These are phyloP conservation scores for Taphrina confusa DNA, from an alignment of 1,139 yeast genomes.

Conservation along the genomic window DNA sequence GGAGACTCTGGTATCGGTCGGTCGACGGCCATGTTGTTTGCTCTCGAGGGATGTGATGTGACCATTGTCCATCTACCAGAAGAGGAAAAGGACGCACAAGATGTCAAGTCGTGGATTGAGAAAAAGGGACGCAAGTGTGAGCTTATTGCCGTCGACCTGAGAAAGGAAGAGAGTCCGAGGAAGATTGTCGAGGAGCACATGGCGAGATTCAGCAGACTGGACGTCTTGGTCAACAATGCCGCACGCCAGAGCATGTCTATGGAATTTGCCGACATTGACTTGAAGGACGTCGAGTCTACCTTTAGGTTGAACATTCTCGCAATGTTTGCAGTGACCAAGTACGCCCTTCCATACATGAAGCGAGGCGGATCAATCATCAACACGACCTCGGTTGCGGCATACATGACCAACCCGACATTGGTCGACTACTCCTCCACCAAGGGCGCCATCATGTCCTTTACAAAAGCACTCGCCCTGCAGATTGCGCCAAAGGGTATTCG, in stretches of 20 bases:
- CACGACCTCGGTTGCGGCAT: slow-evolving; percentile 34
- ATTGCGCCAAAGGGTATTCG: slow-evolving; percentile 54
- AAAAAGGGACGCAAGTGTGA: slow-evolving; percentile 32
- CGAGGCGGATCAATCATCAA: slow-evolving; percentile 35
- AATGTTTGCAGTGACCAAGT: slow-evolving; percentile 33
- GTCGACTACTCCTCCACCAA: slow-evolving; percentile 35
- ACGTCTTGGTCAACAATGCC: slow-evolving; percentile 30
- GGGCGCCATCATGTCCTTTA: slow-evolving; percentile 48
- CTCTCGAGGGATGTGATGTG: slow-evolving; percentile 32
- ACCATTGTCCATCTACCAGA: slow-evolving; percentile 32
- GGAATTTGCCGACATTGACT: slow-evolving; percentile 50
- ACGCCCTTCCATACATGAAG: slow-evolving; percentile 33
- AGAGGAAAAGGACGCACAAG: slow-evolving; percentile 33
- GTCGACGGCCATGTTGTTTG: slow-evolving; percentile 34
- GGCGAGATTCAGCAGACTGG: slow-evolving; percentile 61
- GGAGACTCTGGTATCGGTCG: slow-evolving; percentile 37
- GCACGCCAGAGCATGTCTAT: slow-evolving; percentile 29
- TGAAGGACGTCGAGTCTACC: slow-evolving; percentile 85
- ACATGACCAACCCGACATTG: slow-evolving; percentile 28
- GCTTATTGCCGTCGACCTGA: slow-evolving; percentile 24
- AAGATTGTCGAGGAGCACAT: slow-evolving; percentile 72
- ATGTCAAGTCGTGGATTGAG: slow-evolving; percentile 33
- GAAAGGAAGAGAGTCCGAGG: slow-evolving; percentile 8
- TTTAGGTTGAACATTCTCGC: slow-evolving; percentile 58
- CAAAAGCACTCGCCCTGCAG: slow-evolving; percentile 64